Conservation (phyloP, 2,329 filamentous ascomycete genomes). For the Pseudomassariella vexata region DNA sequence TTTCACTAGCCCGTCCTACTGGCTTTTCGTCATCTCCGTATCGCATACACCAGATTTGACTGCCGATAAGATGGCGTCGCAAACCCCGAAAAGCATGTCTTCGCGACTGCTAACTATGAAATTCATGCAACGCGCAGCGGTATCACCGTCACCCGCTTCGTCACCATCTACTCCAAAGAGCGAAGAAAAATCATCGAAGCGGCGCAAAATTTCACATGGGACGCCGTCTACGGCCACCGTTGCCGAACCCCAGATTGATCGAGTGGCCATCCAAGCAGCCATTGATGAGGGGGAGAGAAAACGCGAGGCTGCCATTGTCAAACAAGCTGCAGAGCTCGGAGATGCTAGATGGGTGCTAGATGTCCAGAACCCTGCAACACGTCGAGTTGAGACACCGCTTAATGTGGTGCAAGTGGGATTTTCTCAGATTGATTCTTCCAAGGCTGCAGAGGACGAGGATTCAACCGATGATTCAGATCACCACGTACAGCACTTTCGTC, state of each 20-base stretch:
- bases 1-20: too few relatives aligned
- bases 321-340: slow-evolving; percentile 54
- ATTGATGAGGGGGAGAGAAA: slow-evolving; percentile 63
- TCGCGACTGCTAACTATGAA: slow-evolving; percentile 90
- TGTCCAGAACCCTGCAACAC: slow-evolving; percentile 32
- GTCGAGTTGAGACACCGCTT: slow-evolving; percentile 22
- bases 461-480: slow-evolving; percentile 10
- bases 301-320: slow-evolving; percentile 54
- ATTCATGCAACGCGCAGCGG: slow-evolving; percentile 88
- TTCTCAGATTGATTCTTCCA: slow-evolving; percentile 30
- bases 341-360: slow-evolving; percentile 75
- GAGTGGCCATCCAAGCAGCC: slow-evolving; percentile 56
- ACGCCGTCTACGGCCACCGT: slow-evolving; percentile 26
- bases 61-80: slow-evolving; percentile 35
- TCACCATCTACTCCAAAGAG: slow-evolving; percentile 36
- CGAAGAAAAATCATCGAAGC: slow-evolving; percentile 54
- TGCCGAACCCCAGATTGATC: slow-evolving; percentile 44
- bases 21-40: not conserved
- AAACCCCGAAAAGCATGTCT: slow-evolving; percentile 69
- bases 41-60: not conserved
- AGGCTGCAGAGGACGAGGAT: slow-evolving; percentile 15
- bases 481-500: slow-evolving; percentile 16
- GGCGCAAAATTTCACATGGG: slow-evolving; percentile 48
- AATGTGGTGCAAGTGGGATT: slow-evolving; percentile 59
- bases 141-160: slow-evolving; percentile 44